phyloP scores from a whole-genome alignment of 495 filamentous ascomycete species.

The Neurospora tetraspora region DNA sequence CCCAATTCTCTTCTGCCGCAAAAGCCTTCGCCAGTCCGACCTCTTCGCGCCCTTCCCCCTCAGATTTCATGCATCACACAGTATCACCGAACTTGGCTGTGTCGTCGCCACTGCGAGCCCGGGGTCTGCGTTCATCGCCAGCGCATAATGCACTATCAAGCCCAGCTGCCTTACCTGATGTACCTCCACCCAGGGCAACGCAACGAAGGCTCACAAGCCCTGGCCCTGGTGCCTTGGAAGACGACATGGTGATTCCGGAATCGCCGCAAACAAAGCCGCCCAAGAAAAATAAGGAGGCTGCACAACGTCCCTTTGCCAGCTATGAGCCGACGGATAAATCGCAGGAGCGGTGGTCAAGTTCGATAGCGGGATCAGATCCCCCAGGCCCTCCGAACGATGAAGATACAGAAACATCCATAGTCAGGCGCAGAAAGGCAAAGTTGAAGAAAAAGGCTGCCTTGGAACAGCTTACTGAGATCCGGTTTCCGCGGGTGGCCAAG shows the following conservation, averaged over 20 bases:
- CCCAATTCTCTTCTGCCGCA: conserved; percentile 33
- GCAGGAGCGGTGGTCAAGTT: conserved; percentile 21
- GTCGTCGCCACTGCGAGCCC: conserved; percentile 36
- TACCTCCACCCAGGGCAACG: neutral
- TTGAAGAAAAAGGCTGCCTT: conserved; percentile 26
- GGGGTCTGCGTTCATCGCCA: conserved; percentile 30
- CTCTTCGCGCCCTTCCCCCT: conserved; percentile 38
- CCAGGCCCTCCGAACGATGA: conserved; percentile 12
- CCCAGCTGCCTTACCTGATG: conserved; percentile 16
- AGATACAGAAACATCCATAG: conserved; percentile 11
- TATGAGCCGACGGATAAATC: conserved; percentile 27
- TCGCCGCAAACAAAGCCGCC: conserved; percentile 8
- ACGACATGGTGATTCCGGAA: conserved; percentile 14
- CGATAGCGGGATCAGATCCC: neutral
- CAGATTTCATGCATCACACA: conserved; percentile 24
- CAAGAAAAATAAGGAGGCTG: conserved; percentile 5
- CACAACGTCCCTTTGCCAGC: conserved; percentile 16
- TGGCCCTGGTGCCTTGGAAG: conserved; percentile 4
- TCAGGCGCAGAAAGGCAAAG: conserved; percentile 14
- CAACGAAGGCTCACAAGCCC: conserved; percentile 9
- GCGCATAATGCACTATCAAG: conserved; percentile 22
- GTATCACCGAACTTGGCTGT: conserved; percentile 28
- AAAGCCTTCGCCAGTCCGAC: conserved; percentile 33
- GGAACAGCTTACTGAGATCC: conserved; percentile 27
- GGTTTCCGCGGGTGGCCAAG: conserved; percentile 18